Base-by-base conservation (phyloP, 2,329 filamentous ascomycete genomes). In the Xylaria sp. region DNA sequence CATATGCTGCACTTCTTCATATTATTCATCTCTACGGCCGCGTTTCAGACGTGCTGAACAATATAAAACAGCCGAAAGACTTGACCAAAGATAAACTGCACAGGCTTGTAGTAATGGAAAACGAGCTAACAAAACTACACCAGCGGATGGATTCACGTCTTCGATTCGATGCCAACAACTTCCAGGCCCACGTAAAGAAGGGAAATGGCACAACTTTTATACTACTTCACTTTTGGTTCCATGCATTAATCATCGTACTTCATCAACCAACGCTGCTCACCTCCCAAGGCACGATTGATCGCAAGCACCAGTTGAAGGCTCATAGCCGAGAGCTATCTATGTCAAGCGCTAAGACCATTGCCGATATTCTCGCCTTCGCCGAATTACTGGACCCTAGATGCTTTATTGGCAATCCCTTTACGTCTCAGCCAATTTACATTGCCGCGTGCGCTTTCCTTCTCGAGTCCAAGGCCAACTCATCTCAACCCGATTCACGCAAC, bases 321-420 rank as follows among this genome's bases (percentile, higher is more conserved):
- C 91, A 95, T 71, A 95, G 91, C 66, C 87, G 91, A 58, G 91
- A 95, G 73, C 75, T 88, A 4, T 92, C 90, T 62, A 93, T 94
- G 89, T 93, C 90, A 13, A 94, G 91, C 23, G 93, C 92, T 11
- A 96, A 96, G 78, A 96, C 92, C 0, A 95, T 96, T 62, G 92
- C 91, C 33, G 92, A 96, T 69, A 96, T 96, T 15, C 77, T 96
- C 8, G 89, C 90, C 1, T 96, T 96, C 74, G 91, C 92, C 0
- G 91, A 96, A 71, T 79, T 96, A 9, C 91, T 95, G 53, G 91
- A 96, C 73, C 87, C 90, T 0, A 93, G 91, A 73, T 93, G 92
- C 68, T 92, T 93, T 58, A 89, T 93, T 33, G 91, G 92, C 1
- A 96, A 95, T 62, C 92, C 92, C 0, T 96, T 96, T 67, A 95